Evolutionary conservation across 257 asterid species (phyloP), one percentile per base, ranked within the genome.

Genomic region (Solanum chaucha): DNA sequence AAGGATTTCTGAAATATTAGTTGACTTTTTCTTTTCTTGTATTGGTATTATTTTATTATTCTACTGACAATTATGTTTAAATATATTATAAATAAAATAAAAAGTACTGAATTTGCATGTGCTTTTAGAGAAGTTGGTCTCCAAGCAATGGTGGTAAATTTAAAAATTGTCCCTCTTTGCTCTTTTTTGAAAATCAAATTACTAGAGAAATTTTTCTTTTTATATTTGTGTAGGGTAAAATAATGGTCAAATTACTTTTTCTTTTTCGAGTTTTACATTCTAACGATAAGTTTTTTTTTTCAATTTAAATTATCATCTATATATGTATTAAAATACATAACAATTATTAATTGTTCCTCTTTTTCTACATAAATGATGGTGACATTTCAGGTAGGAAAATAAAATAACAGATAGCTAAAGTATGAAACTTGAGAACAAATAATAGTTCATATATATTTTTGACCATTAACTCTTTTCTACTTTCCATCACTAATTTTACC

Each of bases 11-110:
- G 89, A 88, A 84, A 59, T 71, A 44, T 64, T 38, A 51, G 91
- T 89, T 86, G 90, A 89, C 90, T 88, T 91, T 78, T 51, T 59
- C 64, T 74, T 26, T 78, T 61, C 32, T 58, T 51, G 73, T 82
- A 44, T 44, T 9, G 64, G 38, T 67, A 12, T 71, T 41, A 20
- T 22, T 61, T 32, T 65, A 65, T 65, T 44, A 40, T 61, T 40
- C 65, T 64, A 59, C 86, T 84, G 86, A 64, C 86, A 84, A 41
- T 35, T 15, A 17, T 44, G 22, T 64, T 13, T 64, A 24, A 35
- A 46, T 36, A 55, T 5, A 67, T 4, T 55, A 65, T 11, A 12
- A 10, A 24, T 65, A n/a, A 12, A 40, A 84, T 15, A n/a, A 61
- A 24, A 59, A 67, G 28, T 84, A 64, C 86, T 64, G 75, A 84